Conservation (phyloP, 2,329 filamentous ascomycete genomes). For the Drechslera avenae region DNA sequence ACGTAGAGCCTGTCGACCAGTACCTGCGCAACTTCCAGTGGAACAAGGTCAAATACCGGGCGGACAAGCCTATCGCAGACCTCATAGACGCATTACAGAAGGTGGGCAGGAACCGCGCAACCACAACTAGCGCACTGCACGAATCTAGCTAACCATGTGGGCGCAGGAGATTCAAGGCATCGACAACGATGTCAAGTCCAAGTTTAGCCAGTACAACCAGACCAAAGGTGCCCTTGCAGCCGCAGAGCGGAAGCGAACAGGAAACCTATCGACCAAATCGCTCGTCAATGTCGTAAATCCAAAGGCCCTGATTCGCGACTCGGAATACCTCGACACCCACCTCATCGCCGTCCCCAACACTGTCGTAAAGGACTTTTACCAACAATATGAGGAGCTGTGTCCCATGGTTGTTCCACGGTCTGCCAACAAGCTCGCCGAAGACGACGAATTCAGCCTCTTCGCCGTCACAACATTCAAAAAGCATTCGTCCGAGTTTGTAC, state of each 20-base stretch:
- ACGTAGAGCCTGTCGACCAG: slow-evolving; percentile 87
- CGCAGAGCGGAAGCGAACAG: slow-evolving; percentile 86
- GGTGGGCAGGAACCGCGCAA: slow-evolving; percentile 53
- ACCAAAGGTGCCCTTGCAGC: slow-evolving; percentile 83
- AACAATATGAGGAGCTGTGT: slow-evolving; percentile 83
- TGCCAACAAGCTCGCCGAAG: slow-evolving; percentile 76
- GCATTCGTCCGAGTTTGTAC: slow-evolving; percentile 80
- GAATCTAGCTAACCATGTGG: neutral
- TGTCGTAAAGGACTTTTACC: slow-evolving; percentile 84
- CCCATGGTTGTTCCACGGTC: slow-evolving; percentile 95
- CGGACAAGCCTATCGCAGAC: slow-evolving; percentile 86
- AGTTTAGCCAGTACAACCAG: slow-evolving; percentile 92
- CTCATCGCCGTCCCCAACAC: slow-evolving; percentile 85
- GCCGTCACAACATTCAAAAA: slow-evolving; percentile 95
- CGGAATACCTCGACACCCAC: slow-evolving; percentile 96
- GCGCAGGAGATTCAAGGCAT: slow-evolving; percentile 83
- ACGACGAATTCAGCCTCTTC: slow-evolving; percentile 88
- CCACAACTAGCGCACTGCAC: neutral
- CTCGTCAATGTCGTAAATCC: slow-evolving; percentile 88
- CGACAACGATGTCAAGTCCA: slow-evolving; percentile 94
- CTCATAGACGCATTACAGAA: slow-evolving; percentile 88
- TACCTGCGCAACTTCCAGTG: slow-evolving; percentile 89
- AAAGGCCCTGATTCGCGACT: slow-evolving; percentile 74
- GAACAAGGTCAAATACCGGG: slow-evolving; percentile 98
- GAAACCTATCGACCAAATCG: slow-evolving; percentile 92